Base-by-base conservation (phyloP, 2,329 filamentous ascomycete species). In the Pseudopyricularia cyperi region DNA sequence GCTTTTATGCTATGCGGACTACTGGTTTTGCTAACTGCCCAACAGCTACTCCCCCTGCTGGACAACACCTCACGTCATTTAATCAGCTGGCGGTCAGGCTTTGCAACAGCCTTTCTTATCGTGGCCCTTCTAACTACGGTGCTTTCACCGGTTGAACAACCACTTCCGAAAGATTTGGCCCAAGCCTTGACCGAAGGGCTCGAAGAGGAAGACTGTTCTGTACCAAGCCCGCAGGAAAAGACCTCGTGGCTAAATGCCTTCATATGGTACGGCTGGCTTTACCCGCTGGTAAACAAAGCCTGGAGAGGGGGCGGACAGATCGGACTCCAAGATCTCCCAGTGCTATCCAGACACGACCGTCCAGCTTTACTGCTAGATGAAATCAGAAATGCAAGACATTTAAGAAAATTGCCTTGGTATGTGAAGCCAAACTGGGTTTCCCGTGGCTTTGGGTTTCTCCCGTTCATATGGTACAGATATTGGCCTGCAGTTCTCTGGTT, bases 281-380 rank as follows among this genome's bases (percentile, higher is more conserved):
- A 62, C 3, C 58, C 61, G 32, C 52, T 65, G 19, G 63, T 65
- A 8, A 34, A 62, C 33, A 59, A 58, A 11, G 63, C 6, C 14
- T 50, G 28, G 22, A 3, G 14, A 17, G 37, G 11, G 14, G 26
- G 17, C 22, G 15, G 33, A 15, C n/a, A 17, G 1, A 42, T 78
- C 52, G 69, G 71, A 26, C 66, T 75, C 57, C 66, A 71, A 35
- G 68, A 71, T 55, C 67, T 78, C 19, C 73, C 74, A 3, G 66
- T 58, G 28, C 61, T 78, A 30, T 72, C 75, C 2, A 77, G 74
- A 73, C 78, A 78, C 55, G 75, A 79, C 50, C 74, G 78, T 55
- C 75, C 75, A 8, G 60, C 71, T 22, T 62, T 75, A 50, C 68
- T 77, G 15, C 63, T 76, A 2, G 62, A 63, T 22, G 67, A 65